A percentile compares a stretch with the other conserved stretches of the same genome.
These are phyloP conservation scores for Pyrenochaeta sp. DNA, from an alignment of 2,329 filamentous ascomycete species.

Conservation along the genomic window DNA sequence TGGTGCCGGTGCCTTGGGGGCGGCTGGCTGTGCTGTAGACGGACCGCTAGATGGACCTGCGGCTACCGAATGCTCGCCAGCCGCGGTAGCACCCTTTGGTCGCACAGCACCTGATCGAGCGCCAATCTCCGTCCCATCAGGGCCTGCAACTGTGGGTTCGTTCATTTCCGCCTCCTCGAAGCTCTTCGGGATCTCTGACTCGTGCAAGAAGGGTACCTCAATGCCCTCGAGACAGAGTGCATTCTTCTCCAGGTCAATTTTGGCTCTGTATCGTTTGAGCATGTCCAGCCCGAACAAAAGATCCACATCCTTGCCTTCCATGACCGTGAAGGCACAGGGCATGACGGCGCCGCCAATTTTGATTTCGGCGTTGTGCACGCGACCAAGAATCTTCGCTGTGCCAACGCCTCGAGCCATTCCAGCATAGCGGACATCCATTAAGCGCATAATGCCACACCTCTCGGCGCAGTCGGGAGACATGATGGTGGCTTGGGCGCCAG, in stretches of 20 bases:
- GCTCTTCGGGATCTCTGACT: conserved; percentile 91
- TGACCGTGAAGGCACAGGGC: conserved; percentile 96
- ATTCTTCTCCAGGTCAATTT: conserved; percentile 85
- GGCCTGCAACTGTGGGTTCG: conserved; percentile 85
- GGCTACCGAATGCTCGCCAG: conserved; percentile 34
- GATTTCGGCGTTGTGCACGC: conserved; percentile 94
- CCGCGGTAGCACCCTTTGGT: conserved; percentile 54
- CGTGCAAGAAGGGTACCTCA: conserved; percentile 88
- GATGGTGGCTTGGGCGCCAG: conserved; percentile 96
- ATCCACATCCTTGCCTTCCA: conserved; percentile 98
- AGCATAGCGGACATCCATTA: conserved; percentile 91
- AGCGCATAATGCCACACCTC: conserved; percentile 91
- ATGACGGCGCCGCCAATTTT: conserved; percentile 88
- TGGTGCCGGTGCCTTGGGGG: conserved; percentile 22
- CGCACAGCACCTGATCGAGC: conserved; percentile 80
- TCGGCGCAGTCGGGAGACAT: conserved; percentile 96
- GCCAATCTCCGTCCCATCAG: conserved; percentile 88
- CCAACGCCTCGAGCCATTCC: conserved; percentile 94
- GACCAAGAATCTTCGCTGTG: conserved; percentile 91
- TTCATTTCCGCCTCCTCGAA: conserved; percentile 74
- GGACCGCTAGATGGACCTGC: conserved; percentile 24
- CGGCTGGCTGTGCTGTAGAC: conserved; percentile 17
- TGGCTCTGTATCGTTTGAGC: conserved; percentile 94
- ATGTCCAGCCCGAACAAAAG: conserved; percentile 93
- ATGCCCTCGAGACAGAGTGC: conserved; percentile 87